phyloP scores from a whole-genome alignment of 371 early-diverging fungal species.

The Apophysomyces trapeziformis region DNA sequence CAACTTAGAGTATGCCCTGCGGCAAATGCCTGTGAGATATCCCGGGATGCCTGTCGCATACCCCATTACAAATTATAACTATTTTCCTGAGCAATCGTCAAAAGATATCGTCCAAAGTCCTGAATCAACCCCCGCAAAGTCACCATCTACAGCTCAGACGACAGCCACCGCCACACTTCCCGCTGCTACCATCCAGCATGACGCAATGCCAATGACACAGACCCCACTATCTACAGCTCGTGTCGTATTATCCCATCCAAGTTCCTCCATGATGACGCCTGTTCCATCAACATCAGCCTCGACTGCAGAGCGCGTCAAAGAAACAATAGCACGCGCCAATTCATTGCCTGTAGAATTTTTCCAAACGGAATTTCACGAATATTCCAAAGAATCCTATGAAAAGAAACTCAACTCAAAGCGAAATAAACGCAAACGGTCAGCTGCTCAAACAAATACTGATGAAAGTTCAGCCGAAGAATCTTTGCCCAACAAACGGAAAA shows the following conservation, averaged over 20 bases:
- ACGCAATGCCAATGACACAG: background rate
- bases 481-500: constrained; percentile 29
- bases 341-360: constrained; percentile 54
- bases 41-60: constrained; percentile 33
- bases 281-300: constrained; percentile 28
- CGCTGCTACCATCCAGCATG: constrained; percentile 2
- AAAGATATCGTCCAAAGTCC: constrained; percentile 30
- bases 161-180: background rate
- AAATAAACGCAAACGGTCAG: constrained; percentile 46
- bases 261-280: constrained; percentile 15
- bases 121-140: constrained; percentile 37
- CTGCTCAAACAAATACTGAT: constrained; percentile 13
- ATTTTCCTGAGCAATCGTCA: constrained; percentile 27
- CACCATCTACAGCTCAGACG: constrained; percentile 7
- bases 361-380: constrained; percentile 54
- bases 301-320: constrained; percentile 51
- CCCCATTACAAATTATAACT: constrained; percentile 30
- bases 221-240: background rate
- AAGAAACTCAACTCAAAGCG: constrained; percentile 50
- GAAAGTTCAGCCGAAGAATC: constrained; percentile 16
- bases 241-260: constrained; percentile 5
- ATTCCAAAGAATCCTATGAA: constrained; percentile 54
- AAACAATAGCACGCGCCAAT: constrained; percentile 51
- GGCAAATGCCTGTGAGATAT: constrained; percentile 39
- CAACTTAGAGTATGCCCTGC: constrained; percentile 41